Evolutionary conservation across 192 early-diverging fungal species (phyloP).

Genomic region (Spizellomyces punctatus): DNA sequence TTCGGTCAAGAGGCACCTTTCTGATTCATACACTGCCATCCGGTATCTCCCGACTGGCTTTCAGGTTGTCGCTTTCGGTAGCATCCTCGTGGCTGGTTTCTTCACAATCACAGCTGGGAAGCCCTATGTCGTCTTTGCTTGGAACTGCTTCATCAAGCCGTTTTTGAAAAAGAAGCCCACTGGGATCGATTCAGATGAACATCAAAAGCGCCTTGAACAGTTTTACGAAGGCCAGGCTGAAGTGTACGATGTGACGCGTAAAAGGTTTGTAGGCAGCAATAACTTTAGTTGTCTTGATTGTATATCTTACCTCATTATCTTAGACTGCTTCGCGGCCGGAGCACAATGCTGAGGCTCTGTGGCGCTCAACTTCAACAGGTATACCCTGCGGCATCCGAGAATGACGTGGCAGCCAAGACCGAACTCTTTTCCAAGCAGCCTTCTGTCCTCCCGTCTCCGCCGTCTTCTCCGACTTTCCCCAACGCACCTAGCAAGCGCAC

Average conservation of each 20-base stretch:
- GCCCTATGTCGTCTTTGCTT: slow-evolving; percentile 45
- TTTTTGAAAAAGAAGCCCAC: slow-evolving; percentile 52
- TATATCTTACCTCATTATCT: slow-evolving; percentile 24
- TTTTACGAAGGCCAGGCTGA: slow-evolving; percentile 83
- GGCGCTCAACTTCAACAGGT: too few species aligned
- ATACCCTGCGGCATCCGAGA: too few species aligned
- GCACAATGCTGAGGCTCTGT: neutral
- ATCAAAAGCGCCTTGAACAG: slow-evolving; percentile 73
- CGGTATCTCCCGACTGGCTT: too few species aligned
- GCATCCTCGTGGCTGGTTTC: neutral
- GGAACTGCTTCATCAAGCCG: slow-evolving; percentile 75
- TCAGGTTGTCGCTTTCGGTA: too few species aligned
- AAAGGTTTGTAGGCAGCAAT: slow-evolving; percentile 71
- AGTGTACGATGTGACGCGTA: slow-evolving; percentile 77
- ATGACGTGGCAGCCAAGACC: neutral
- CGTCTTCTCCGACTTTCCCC: slow-evolving; percentile 46
- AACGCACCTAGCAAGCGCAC: slow-evolving; percentile 37
- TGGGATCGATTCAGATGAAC: slow-evolving; percentile 62
- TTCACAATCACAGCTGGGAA: slow-evolving; percentile 7
- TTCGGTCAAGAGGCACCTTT: too few species aligned
- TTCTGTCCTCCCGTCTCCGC: slow-evolving; percentile 40
- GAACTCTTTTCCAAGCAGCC: too few species aligned
- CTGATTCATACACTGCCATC: too few species aligned
- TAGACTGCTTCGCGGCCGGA: slow-evolving; percentile 17
- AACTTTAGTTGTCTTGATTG: slow-evolving; percentile 80